Evolutionary conservation across 805 yeast species (phyloP).

Genomic region (Myxozyma sirexii): DNA sequence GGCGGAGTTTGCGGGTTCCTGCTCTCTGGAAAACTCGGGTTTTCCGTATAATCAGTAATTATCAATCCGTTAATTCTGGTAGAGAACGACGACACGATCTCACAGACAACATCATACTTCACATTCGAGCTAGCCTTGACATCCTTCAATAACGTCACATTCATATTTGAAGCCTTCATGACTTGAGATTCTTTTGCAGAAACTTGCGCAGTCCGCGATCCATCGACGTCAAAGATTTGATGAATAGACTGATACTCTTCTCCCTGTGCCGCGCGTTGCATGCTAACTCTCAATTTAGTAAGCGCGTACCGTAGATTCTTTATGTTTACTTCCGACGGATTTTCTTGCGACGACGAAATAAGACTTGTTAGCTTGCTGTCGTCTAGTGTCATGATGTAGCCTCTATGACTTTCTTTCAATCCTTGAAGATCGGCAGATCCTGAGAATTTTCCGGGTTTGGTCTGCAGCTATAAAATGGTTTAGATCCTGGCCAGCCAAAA

Average conservation of each 20-base stretch:
- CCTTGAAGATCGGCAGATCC: neutral
- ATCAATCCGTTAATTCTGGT: neutral
- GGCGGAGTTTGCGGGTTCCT: neutral
- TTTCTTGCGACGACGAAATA: neutral
- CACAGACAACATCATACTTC: neutral
- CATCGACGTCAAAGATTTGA: neutral
- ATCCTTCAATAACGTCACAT: neutral
- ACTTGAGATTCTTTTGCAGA: neutral
- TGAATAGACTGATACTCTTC: neutral
- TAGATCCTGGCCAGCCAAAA: neutral
- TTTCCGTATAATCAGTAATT: conserved; percentile 4
- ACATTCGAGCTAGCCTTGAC: neutral
- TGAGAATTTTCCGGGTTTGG: neutral
- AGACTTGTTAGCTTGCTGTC: neutral
- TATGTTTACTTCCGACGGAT: neutral
- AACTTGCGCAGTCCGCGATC: neutral
- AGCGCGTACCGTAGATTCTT: neutral
- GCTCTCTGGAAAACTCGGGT: neutral
- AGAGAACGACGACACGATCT: neutral
- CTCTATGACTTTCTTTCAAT: neutral
- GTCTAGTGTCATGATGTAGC: neutral
- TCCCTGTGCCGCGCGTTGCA: neutral
- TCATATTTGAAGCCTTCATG: no score
- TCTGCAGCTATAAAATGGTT: no score
- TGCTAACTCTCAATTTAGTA: neutral